Base-by-base conservation (phyloP, 257 asterid genomes). In the Paraleonurus japonicus region DNA sequence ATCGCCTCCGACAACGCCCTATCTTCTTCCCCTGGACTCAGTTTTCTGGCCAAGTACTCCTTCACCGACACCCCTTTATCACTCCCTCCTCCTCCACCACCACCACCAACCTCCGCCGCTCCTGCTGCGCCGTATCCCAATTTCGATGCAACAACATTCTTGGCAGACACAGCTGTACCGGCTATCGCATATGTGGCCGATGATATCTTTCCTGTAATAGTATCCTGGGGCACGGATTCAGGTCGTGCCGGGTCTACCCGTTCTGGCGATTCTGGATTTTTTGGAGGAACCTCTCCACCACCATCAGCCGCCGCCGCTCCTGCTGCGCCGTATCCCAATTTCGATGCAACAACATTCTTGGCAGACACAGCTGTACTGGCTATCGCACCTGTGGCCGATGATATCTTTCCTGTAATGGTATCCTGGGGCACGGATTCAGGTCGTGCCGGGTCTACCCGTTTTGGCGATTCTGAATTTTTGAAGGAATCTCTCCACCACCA, bases 11-110 rank as follows among this genome's bases (percentile, higher is more conserved):
- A 93, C 0, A 93, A 65, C 3, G 88, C 97, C 74, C 78, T 88
- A 24, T 90, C 98, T 27, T 92, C 98, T 1, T 90, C 98, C 0
- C 95, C 86, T 0, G 96, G 97, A 70, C 75, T 80, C 2, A 90
- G 65, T 60, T 84, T 90, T 79, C 90, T 0, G 76, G 84, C 66
- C 80, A 48, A n/a, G 67, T 83, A 87, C 43, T 75, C 88, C 75
- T 62, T 91, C 69, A 87, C 79, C 0, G 97, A 84, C 24, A 77
- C 84, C 0, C 90, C 95, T 81, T 81, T 87, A 27, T 85, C 87
- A 6, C 71, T 50, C 50, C 81, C 7, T 28, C 15, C 2, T 3
- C 57, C 8, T 19, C 22, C 2, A 2, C 43, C 15, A 6, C 32
- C 47, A 0, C 23, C 67, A 7, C 10, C 75, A 1, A 1, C 50